Conservation (phyloP, 306 rosid species). For the Quercus wislizeni region DNA sequence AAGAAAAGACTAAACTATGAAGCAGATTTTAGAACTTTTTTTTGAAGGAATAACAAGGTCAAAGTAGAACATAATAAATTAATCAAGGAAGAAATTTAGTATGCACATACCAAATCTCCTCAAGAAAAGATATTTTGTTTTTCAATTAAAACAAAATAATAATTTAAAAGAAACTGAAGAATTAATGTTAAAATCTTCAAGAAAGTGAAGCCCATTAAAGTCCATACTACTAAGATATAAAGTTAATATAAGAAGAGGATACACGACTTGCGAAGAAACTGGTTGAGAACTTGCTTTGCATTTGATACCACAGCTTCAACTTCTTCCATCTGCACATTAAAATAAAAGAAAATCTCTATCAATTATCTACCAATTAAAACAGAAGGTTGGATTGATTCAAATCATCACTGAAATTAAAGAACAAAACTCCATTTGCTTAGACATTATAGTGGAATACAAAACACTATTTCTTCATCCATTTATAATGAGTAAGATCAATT, state of each 20-base stretch:
- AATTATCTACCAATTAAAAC: not conserved
- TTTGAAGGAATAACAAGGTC: not conserved
- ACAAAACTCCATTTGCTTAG: not conserved
- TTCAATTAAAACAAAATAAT: slow-evolving; percentile 3
- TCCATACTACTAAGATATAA: slow-evolving; percentile 3
- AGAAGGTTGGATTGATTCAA: not conserved
- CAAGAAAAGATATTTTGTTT: slow-evolving; percentile 1
- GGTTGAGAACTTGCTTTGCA: slow-evolving; percentile 70
- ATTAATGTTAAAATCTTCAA: slow-evolving; percentile 6
- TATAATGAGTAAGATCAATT: slow-evolving; percentile 8
- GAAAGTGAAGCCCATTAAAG: not conserved
- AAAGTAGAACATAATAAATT: not conserved
- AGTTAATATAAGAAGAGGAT: slow-evolving; percentile 40
- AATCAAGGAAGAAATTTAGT: not conserved
- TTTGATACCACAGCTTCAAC: slow-evolving; percentile 86
- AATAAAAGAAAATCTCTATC: slow-evolving; percentile 6
- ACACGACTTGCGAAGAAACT: slow-evolving; percentile 79
- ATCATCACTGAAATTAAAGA: not conserved
- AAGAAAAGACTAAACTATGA: not conserved
- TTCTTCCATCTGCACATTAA: slow-evolving; percentile 56
- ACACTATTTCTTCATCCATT: slow-evolving; percentile 9
- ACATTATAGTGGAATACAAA: not conserved
- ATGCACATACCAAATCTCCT: not conserved
- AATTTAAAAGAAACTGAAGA: not conserved
- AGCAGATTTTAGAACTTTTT: not conserved